Conservation (phyloP, 768 basidiomycete genomes). For the Pholiota molesta region DNA sequence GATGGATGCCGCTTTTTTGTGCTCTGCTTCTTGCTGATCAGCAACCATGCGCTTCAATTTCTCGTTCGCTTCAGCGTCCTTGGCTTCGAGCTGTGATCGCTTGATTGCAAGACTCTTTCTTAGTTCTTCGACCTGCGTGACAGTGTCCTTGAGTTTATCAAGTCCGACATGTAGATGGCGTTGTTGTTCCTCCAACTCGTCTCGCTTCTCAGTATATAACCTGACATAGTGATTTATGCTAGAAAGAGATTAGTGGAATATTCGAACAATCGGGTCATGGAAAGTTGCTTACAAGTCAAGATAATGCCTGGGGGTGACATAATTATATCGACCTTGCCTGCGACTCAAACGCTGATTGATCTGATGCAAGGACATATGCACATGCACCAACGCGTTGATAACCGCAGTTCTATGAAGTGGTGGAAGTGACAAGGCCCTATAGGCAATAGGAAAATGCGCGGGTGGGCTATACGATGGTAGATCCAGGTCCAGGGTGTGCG, state of each 20-base stretch:
- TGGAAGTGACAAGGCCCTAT: conserved; percentile 82
- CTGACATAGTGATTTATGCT: conserved; percentile 98
- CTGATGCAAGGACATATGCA: conserved; percentile 87
- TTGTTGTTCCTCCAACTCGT: conserved; percentile 97
- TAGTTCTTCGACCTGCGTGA: conserved; percentile 95
- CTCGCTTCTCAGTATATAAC: conserved; percentile 93
- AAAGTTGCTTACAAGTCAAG: conserved; percentile 86
- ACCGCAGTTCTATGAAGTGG: conserved; percentile 90
- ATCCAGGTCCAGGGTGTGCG: conserved; percentile 91
- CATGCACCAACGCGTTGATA: conserved; percentile 90
- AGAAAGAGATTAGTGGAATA: conserved; percentile 12
- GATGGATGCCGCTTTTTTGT: conserved; percentile 96
- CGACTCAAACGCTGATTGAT: conserved; percentile 90
- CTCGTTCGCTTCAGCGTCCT: conserved; percentile 94
- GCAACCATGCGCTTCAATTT: conserved; percentile 98
- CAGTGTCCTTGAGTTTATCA: conserved; percentile 94
- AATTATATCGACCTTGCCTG: conserved; percentile 93
- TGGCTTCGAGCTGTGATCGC: conserved; percentile 88
- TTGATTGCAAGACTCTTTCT: conserved; percentile 95
- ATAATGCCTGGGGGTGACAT: conserved; percentile 97
- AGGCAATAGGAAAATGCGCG: conserved; percentile 84
- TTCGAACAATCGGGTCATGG: conserved; percentile 11
- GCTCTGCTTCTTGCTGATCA: conserved; percentile 98
- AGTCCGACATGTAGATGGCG: conserved; percentile 97
- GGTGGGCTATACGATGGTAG: conserved; percentile 80